Conservation (phyloP, 2,329 filamentous ascomycete genomes). For the Cadophora sp. region DNA sequence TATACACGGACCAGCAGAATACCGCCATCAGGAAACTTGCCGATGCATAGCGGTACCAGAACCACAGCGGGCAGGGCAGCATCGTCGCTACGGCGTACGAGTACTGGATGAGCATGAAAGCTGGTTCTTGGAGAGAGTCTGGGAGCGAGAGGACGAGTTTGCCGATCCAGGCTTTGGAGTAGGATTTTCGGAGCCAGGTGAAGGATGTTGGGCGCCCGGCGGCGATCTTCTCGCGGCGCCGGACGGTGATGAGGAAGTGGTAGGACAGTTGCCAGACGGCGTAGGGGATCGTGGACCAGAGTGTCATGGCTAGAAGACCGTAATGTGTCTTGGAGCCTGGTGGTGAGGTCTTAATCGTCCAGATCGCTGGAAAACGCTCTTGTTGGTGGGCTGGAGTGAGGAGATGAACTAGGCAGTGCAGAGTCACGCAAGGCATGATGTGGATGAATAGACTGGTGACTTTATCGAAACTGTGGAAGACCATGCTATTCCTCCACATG, state of each 20-base stretch:
- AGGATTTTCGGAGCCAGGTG: conserved; percentile 93
- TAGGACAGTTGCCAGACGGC: conserved; percentile 91
- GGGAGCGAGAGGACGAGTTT: conserved; percentile 83
- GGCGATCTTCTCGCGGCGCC: conserved; percentile 93
- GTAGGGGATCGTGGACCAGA: conserved; percentile 94
- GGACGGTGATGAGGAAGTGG: conserved; percentile 94
- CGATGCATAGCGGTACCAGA: conserved; percentile 84
- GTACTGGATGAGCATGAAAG: conserved; percentile 98
- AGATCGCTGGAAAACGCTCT: conserved; percentile 82
- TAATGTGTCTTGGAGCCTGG: conserved; percentile 83
- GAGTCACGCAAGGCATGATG: conserved; percentile 95
- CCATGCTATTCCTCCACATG: conserved; percentile 98
- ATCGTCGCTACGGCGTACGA: conserved; percentile 89
- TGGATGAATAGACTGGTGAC: conserved; percentile 98
- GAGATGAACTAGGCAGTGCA: conserved; percentile 92
- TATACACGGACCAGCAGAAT: conserved; percentile 96
- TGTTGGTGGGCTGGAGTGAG: conserved; percentile 69
- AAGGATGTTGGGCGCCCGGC: conserved; percentile 95
- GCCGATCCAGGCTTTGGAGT: conserved; percentile 88
- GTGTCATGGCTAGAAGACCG: conserved; percentile 81
- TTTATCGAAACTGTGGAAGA: conserved; percentile 98
- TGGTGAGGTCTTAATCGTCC: conserved; percentile 73
- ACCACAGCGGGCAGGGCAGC: conserved; percentile 94
- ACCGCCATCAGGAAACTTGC: conserved; percentile 77
- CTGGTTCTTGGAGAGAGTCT: conserved; percentile 76